Evolutionary conservation across 306 rosid genomes (phyloP), one percentile per base, ranked within the genome.

Genomic region (Bauhinia variegata): DNA sequence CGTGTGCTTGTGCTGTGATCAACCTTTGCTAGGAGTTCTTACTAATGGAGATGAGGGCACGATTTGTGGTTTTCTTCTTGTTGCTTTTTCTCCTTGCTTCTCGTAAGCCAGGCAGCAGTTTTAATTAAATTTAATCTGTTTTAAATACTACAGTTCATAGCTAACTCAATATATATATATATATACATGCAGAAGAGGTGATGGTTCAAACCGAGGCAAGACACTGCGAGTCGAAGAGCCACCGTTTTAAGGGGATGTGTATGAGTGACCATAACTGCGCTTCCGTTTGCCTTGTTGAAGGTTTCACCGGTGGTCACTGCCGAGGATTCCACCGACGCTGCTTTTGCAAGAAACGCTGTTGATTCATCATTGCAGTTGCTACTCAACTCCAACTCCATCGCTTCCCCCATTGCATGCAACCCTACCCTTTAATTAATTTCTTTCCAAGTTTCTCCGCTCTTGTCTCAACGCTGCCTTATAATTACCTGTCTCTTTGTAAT

Each of bases 271-370:
- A 49, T 46, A 84, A 79, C 63, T 89, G 91, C 15, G 86, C 71
- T 2, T 49, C 72, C 0, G 84, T 81, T 17, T 89, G 93, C 75
- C 44, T 55, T 15, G n/a, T 30, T 3, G 93, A 89, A 71, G 93
- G 93, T 11, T 85, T 82, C 80, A 17, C 59, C 0, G 80, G 78
- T 8, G 96, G 93, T 4, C 50, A 65, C 0, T 89, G 93, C 39
- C n/a, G 64, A 0, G 88, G 93, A 0, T 49, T 84, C 41, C 91
- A 91, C 32, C 78, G 69, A 55, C 88, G 93, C 59, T 86, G 87
- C 63, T 87, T 84, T 56, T 89, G 88, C 82, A 51, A 70, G 10
- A 67, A 51, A 43, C 39, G 1, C 11, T 86, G 96, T 53, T 86
- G 60, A 33, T 14, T 19, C 47, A 8, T 11, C 9, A 2, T 4